Conservation (phyloP, 495 filamentous ascomycete genomes). For the Xylaria telfairii region DNA sequence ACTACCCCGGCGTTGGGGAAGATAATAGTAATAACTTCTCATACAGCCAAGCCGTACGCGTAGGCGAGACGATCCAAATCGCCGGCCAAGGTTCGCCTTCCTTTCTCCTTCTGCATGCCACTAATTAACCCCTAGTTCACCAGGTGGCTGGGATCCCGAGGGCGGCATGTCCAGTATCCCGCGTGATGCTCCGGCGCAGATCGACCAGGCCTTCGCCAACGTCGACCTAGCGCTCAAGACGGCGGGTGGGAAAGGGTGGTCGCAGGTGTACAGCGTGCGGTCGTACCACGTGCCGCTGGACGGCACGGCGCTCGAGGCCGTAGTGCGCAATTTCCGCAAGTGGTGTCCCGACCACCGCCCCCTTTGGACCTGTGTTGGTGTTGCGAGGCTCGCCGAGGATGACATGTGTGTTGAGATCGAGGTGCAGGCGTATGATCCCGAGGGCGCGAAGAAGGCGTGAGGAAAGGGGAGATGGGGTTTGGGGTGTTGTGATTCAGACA, state of each 20-base stretch:
- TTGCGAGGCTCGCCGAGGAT: constrained; percentile 48
- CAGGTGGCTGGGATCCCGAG: constrained; percentile 58
- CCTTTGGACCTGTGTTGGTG: constrained; percentile 57
- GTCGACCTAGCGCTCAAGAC: constrained; percentile 53
- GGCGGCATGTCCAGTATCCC: background rate
- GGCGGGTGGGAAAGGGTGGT: constrained; percentile 64
- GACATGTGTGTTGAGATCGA: constrained; percentile 65
- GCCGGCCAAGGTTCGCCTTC: constrained; percentile 59
- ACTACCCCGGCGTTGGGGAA: constrained; percentile 52
- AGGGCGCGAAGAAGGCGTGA: constrained; percentile 24
- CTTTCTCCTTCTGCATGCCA: background rate
- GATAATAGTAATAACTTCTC: constrained; percentile 40
- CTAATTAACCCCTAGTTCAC: background rate
- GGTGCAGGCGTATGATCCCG: constrained; percentile 48
- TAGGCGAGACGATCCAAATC: constrained; percentile 59
- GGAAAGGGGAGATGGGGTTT: background rate
- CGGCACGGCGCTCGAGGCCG: constrained; percentile 41
- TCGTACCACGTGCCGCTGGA: constrained; percentile 55
- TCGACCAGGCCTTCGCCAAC: constrained; percentile 62
- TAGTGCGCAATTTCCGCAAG: constrained; percentile 54
- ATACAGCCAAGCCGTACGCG: constrained; percentile 62
- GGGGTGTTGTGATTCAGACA: no score
- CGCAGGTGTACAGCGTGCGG: constrained; percentile 59
- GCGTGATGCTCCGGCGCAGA: constrained; percentile 40
- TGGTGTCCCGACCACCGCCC: constrained; percentile 59